A percentile compares a stretch with the other conserved stretches of the same genome.
Conservation (phyloP, 805 yeast genomes). For the Ogataea salicorniae region DNA sequence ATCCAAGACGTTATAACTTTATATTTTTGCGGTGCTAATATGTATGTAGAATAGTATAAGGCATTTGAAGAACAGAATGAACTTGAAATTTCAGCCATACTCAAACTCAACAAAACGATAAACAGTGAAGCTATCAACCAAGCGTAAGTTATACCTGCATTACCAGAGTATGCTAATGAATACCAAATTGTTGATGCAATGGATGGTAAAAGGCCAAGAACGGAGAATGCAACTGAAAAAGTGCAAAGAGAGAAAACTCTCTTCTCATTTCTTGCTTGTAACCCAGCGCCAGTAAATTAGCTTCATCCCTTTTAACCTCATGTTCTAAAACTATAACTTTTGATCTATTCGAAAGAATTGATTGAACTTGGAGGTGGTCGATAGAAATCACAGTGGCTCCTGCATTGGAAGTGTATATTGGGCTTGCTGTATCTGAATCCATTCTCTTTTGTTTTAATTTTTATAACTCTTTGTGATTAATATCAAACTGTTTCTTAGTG, state of each 20-base stretch:
- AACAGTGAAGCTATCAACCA: constrained; percentile 51
- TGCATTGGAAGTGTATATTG: constrained; percentile 11
- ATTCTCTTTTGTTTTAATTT: no score
- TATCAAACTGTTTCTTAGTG: no score
- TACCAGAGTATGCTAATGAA: constrained; percentile 56
- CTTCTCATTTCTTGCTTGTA: constrained; percentile 61
- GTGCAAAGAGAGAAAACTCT: constrained; percentile 51
- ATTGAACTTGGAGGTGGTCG: constrained; percentile 23
- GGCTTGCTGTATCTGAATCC: no score
- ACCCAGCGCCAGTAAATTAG: constrained; percentile 50
- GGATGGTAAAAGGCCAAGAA: constrained; percentile 59
- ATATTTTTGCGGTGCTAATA: constrained; percentile 50
- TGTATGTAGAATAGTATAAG: constrained; percentile 60
- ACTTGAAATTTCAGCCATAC: constrained; percentile 59
- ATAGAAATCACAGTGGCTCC: constrained; percentile 27
- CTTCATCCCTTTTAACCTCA: constrained; percentile 43
- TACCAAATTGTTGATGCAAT: constrained; percentile 57
- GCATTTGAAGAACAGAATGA: constrained; percentile 66
- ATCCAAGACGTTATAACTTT: constrained; percentile 54
- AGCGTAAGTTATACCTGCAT: constrained; percentile 60
- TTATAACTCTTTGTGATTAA: no score
- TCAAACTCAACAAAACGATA: constrained; percentile 49
- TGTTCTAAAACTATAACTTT: constrained; percentile 38
- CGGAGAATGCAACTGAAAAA: constrained; percentile 60
- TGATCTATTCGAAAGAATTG: constrained; percentile 22